Evolutionary conservation across 116 monocot species (phyloP), one percentile per base, ranked within the genome.

Genomic region (Dioscorea cayenensis): DNA sequence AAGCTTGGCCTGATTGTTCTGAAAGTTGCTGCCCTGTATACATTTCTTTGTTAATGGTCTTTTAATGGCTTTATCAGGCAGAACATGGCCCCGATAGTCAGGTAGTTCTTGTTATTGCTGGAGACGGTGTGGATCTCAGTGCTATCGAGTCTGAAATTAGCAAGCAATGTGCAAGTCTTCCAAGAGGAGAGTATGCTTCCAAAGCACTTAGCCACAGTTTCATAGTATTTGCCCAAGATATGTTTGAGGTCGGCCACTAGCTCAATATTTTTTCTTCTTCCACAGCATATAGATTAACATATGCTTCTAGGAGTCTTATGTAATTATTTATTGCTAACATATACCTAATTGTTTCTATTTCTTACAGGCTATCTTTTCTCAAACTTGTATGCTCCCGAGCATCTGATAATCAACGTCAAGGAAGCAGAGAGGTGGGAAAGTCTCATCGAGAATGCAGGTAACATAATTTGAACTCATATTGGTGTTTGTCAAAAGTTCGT

Each of bases 21-120:
- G 43, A 43, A 7, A 43, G 43, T 43, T 9, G 43, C 11, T 43
- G 43, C 12, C 25, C 38, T 38, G 38, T 38, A 38, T 9, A 38
- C 38, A 38, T 38, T 9, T 6, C 38, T 6, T 38, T 38, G 25
- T 38, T 38, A 9, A 38, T 38, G 38, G 38, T 43, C 4, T 32
- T 32, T 43, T 7, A 43, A 5, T 3, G 43, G 28, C 11, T 55
- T 65, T 74, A 16, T 6, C 83, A 97, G 97, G 97, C 97, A 17
- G 97, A 93, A 73, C 97, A 93, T 83, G 97, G 97, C 8, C 90
- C 97, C 13, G 93, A 97, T 75, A 97, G 97, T 78, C 97, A 97
- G 72, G 97, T 97, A 52, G 93, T 97, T 88, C 86, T 97, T 63
- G 93, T 93, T 32, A 52, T 93, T 69, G 84, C 80, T 60, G 97